Conservation (phyloP, 2,329 filamentous ascomycete genomes). For the Colletotrichum sp. region DNA sequence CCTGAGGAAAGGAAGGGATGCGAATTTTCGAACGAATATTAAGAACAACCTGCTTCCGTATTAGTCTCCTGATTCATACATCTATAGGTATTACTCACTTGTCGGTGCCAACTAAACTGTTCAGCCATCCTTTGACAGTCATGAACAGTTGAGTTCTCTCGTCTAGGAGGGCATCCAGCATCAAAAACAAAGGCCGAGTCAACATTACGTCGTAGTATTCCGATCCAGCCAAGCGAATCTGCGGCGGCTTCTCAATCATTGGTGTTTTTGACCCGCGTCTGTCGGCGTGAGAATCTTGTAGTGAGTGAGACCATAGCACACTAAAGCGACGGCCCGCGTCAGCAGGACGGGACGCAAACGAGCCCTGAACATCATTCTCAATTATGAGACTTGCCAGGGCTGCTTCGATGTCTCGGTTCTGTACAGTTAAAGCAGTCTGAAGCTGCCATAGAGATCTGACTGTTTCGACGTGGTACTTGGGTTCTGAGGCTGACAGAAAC, state of each 20-base stretch:
- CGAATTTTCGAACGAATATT: conserved; percentile 64
- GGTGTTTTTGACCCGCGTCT: conserved; percentile 46
- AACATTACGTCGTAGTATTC: conserved; percentile 77
- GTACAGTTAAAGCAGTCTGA: conserved; percentile 71
- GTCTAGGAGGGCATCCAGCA: conserved; percentile 79
- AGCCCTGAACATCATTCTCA: conserved; percentile 51
- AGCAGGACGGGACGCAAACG: conserved; percentile 52
- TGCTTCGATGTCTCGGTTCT: conserved; percentile 80
- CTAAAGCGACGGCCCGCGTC: conserved; percentile 74
- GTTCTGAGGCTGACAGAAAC: conserved; percentile 80
- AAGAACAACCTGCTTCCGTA: conserved; percentile 57
- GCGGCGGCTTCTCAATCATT: conserved; percentile 35
- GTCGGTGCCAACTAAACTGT: conserved; percentile 67
- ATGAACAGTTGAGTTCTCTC: conserved; percentile 77
- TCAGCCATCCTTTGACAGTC: conserved; percentile 82
- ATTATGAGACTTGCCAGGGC: conserved; percentile 75
- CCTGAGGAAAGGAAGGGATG: conserved; percentile 58
- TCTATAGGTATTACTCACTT: conserved; percentile 49
- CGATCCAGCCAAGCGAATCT: conserved; percentile 55
- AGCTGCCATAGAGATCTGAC: conserved; percentile 87
- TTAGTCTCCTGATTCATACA: not conserved
- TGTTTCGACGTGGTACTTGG: conserved; percentile 94
- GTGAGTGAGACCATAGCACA: conserved; percentile 82
- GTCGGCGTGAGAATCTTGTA: conserved; percentile 57
- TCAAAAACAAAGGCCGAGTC: conserved; percentile 79